These are phyloP conservation scores for Leccinum uliginosum DNA, from an alignment of 768 basidiomycete species.

Conservation along the genomic window DNA sequence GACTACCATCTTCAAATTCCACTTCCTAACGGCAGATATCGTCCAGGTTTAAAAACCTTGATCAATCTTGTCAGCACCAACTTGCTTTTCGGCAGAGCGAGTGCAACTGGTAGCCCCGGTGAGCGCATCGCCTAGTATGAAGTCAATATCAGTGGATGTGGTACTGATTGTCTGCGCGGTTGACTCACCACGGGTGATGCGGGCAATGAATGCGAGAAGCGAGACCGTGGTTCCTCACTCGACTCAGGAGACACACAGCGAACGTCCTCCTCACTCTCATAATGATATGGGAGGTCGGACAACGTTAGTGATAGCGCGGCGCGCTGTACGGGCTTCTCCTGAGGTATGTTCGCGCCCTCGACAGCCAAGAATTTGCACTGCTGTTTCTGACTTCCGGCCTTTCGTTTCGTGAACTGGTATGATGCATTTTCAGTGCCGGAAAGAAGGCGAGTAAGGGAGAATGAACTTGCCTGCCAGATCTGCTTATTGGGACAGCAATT, in stretches of 20 bases:
- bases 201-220: constrained; percentile 18
- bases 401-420: neutral
- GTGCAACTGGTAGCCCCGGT: neutral
- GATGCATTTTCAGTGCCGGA: neutral
- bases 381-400: neutral
- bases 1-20: neutral
- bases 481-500: neutral
- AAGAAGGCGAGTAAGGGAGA: neutral
- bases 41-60: constrained; percentile 3
- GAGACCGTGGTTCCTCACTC: constrained; percentile 18
- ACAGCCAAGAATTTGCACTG: constrained; percentile 13
- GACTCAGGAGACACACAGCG: constrained; percentile 1
- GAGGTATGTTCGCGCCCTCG: constrained; percentile 16
- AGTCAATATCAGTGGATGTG: neutral
- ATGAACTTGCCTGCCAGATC: constrained; percentile 7
- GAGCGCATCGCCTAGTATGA: constrained; percentile 3
- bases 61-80: constrained; percentile 11
- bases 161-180: neutral
- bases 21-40: neutral
- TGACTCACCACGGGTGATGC: constrained; percentile 16
- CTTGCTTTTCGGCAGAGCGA: constrained; percentile 6
- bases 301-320: neutral
- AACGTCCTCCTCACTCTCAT: neutral
- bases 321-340: constrained; percentile 7
- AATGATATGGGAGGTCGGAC: neutral